A percentile compares a stretch with the other conserved stretches of the same genome.
Evolutionary conservation across 331 rosid species (phyloP).

Genomic region (Saraca asoca): DNA sequence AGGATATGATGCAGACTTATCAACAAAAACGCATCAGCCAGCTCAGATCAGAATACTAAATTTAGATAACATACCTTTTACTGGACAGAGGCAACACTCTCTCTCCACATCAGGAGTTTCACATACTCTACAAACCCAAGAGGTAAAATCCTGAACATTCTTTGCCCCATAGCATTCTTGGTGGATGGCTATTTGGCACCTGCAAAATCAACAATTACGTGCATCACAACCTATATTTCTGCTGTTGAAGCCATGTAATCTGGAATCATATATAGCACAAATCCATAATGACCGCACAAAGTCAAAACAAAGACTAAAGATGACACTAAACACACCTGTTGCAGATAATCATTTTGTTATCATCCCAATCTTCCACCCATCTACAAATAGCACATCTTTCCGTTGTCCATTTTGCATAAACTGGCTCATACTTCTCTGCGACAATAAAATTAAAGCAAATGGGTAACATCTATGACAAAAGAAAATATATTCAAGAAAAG

Average conservation of each 20-base stretch:
- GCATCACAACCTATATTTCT: constrained; percentile 8
- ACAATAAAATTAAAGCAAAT: constrained; percentile 33
- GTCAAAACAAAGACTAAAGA: constrained; percentile 24
- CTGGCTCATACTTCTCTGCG: constrained; percentile 86
- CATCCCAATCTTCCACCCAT: constrained; percentile 99
- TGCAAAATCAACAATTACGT: constrained; percentile 36
- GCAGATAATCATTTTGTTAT: constrained; percentile 92
- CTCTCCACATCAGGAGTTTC: constrained; percentile 84
- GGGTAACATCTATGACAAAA: background rate
- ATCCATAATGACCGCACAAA: constrained; percentile 4
- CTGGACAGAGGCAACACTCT: constrained; percentile 98
- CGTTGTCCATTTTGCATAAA: constrained; percentile 86
- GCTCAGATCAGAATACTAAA: constrained; percentile 34
- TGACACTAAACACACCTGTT: constrained; percentile 63
- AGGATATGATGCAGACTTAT: constrained; percentile 24
- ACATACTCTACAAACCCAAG: constrained; percentile 99
- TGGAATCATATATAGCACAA: constrained; percentile 3
- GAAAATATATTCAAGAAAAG: constrained; percentile 36
- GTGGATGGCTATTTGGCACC: constrained; percentile 98
- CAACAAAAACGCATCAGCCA: constrained; percentile 21
- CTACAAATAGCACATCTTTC: constrained; percentile 98
- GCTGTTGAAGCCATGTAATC: constrained; percentile 10
- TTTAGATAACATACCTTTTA: constrained; percentile 60
- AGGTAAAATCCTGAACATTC: constrained; percentile 79
- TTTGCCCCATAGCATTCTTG: constrained; percentile 98